phyloP scores from a whole-genome alignment of 176 grass and related monocot species.

The Triticum dicoccoides region DNA sequence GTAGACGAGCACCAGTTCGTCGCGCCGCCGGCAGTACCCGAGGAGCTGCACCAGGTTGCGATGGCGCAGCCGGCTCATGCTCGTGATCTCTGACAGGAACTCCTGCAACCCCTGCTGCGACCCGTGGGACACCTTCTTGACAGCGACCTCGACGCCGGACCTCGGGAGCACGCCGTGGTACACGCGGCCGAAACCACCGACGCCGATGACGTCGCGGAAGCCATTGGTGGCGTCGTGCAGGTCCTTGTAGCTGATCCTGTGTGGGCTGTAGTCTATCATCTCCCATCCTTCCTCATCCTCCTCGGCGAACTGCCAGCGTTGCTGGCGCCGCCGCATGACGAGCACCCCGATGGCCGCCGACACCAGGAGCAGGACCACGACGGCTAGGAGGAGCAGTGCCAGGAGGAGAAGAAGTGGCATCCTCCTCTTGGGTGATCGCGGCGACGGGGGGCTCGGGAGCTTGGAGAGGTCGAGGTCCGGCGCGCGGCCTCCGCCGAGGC shows the following conservation, averaged over 20 bases:
- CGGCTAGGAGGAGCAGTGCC: not conserved
- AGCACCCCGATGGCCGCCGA: not conserved
- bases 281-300: conserved; percentile 60
- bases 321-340: not conserved
- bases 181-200: conserved; percentile 64
- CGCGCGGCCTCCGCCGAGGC: conserved; percentile 37
- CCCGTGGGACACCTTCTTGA: conserved; percentile 64
- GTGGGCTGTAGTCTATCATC: conserved; percentile 48
- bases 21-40: conserved; percentile 66
- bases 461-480: conserved; percentile 51
- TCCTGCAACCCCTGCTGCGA: conserved; percentile 73
- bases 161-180: conserved; percentile 55
- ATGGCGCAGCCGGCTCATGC: conserved; percentile 73
- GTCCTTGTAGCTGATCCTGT: conserved; percentile 63
- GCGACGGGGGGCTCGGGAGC: conserved; percentile 35
- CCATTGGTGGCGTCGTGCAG: conserved; percentile 52
- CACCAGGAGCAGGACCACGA: conserved; percentile 4
- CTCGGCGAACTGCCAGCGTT: conserved; percentile 41
- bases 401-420: not conserved
- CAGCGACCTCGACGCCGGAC: conserved; percentile 47
- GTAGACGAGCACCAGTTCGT: conserved; percentile 74
- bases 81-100: conserved; percentile 71
- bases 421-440: not conserved
- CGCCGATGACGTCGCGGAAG: conserved; percentile 62
- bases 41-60: conserved; percentile 75